phyloP scores from a whole-genome alignment of 257 asterid species.

The Solanum infundibuliforme region DNA sequence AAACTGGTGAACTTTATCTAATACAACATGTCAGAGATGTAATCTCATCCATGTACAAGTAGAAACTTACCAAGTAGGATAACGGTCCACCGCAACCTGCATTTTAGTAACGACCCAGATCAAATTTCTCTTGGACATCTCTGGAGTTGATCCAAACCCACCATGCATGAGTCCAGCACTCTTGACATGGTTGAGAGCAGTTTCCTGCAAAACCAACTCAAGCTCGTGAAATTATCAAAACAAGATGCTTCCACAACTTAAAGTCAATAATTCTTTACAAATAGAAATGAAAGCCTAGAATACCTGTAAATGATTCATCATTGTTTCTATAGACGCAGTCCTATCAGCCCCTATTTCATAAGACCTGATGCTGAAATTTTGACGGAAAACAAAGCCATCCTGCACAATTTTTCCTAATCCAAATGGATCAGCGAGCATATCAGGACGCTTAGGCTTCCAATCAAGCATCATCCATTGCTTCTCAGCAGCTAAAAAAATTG shows the following conservation, averaged over 20 bases:
- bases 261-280: not conserved
- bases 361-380: constrained; percentile 90
- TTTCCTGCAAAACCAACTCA: constrained; percentile 53
- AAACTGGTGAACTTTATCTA: not conserved
- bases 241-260: not conserved
- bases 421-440: constrained; percentile 71
- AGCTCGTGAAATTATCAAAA: constrained; percentile 6
- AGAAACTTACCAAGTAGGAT: constrained; percentile 83
- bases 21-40: not conserved
- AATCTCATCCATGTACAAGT: not conserved
- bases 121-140: constrained; percentile 81
- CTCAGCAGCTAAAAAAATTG: constrained; percentile 94
- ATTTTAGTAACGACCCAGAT: constrained; percentile 94
- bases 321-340: constrained; percentile 85
- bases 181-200: constrained; percentile 91
- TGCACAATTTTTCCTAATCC: constrained; percentile 80
- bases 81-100: constrained; percentile 86
- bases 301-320: constrained; percentile 98
- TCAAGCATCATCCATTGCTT: constrained; percentile 99
- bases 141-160: constrained; percentile 97
- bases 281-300: not conserved
- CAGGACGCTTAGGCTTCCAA: constrained; percentile 91
- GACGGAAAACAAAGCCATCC: constrained; percentile 81
- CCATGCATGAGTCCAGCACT: constrained; percentile 78
- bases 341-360: constrained; percentile 97